A percentile compares a stretch with the other conserved stretches of the same genome.
Evolutionary conservation across 106 monocot genomes (phyloP).

Genomic region (Dendrobium huoshanense): DNA sequence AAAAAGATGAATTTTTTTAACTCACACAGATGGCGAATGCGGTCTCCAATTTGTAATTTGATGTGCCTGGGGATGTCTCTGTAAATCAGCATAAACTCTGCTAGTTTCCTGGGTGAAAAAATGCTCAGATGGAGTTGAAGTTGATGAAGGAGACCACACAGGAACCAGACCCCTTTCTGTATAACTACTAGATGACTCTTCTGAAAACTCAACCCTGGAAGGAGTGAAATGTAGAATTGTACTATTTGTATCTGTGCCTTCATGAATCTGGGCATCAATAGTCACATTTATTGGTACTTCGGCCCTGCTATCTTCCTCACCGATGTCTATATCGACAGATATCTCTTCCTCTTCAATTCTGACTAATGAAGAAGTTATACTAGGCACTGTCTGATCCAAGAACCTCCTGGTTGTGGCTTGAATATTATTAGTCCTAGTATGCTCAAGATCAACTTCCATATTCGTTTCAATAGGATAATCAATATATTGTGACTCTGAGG

Average conservation of each 20-base stretch:
- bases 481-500: slow-evolving; percentile 56
- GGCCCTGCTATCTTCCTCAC: slow-evolving; percentile 33
- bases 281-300: slow-evolving; percentile 61
- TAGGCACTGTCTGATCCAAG: slow-evolving; percentile 85
- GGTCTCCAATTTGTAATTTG: too few relatives aligned
- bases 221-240: slow-evolving; percentile 5
- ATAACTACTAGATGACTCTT: slow-evolving; percentile 36
- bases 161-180: slow-evolving; percentile 75
- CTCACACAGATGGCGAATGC: too few relatives aligned
- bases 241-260: slow-evolving; percentile 21
- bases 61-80: too few relatives aligned
- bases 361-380: slow-evolving; percentile 63
- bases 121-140: slow-evolving; percentile 39
- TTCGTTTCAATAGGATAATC: slow-evolving; percentile 62
- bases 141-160: slow-evolving; percentile 64
- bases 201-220: slow-evolving; percentile 16
- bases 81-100: background rate
- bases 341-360: slow-evolving; percentile 45
- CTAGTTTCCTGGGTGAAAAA: slow-evolving; percentile 18
- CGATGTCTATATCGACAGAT: slow-evolving; percentile 27
- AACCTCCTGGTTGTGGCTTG: slow-evolving; percentile 26
- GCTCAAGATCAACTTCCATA: slow-evolving; percentile 64
- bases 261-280: slow-evolving; percentile 26
- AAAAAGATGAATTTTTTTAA: too few relatives aligned
- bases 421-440: slow-evolving; percentile 15